Evolutionary conservation across 345 rosid species (phyloP).

Genomic region (Pseudoturritis turrita): DNA sequence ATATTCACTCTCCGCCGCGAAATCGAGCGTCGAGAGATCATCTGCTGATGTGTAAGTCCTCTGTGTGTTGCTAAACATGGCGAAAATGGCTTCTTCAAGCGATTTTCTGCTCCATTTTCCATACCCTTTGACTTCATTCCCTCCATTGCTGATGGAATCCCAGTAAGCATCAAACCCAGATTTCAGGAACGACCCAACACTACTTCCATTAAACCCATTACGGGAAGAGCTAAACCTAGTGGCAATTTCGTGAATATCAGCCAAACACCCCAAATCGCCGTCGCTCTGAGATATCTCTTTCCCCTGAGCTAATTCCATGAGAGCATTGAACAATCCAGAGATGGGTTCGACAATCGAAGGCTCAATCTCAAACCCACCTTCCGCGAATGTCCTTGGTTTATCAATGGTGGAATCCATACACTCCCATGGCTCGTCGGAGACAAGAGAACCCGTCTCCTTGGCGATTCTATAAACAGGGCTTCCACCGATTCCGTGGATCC

Average conservation of each 20-base stretch:
- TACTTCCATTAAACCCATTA: slow-evolving; percentile 25
- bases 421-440: slow-evolving; percentile 91
- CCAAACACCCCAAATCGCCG: background rate
- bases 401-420: slow-evolving; percentile 77
- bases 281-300: slow-evolving; percentile 29
- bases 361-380: slow-evolving; percentile 66
- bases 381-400: slow-evolving; percentile 50
- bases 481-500: slow-evolving; percentile 98
- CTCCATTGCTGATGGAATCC: slow-evolving; percentile 35
- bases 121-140: slow-evolving; percentile 26
- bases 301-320: slow-evolving; percentile 84
- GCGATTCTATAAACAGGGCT: slow-evolving; percentile 82
- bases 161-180: slow-evolving; percentile 56
- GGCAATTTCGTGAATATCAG: slow-evolving; percentile 39
- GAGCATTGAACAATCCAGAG: slow-evolving; percentile 56
- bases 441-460: slow-evolving; percentile 50
- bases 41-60: slow-evolving; percentile 90
- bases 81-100: slow-evolving; percentile 69
- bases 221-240: slow-evolving; percentile 24
- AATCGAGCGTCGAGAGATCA: slow-evolving; percentile 69
- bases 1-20: slow-evolving; percentile 82
- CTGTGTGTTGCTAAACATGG: slow-evolving; percentile 70
- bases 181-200: slow-evolving; percentile 64
- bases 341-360: slow-evolving; percentile 48
- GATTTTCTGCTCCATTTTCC: slow-evolving; percentile 52